phyloP scores from a whole-genome alignment of 805 yeast genomes.

The Suhomyces sp. region DNA sequence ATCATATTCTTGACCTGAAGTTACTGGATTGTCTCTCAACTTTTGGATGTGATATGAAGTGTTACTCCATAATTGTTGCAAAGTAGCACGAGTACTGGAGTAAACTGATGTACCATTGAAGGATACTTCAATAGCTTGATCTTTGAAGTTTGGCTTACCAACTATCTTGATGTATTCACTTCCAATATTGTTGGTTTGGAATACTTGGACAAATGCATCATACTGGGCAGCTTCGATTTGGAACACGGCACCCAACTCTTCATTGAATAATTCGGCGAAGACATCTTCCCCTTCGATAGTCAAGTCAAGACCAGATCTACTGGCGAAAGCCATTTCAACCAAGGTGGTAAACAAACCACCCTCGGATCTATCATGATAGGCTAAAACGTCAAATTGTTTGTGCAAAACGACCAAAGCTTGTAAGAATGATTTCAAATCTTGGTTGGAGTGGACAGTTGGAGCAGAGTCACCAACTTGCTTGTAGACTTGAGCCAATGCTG shows the following conservation, averaged over 20 bases:
- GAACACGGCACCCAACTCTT: constrained; percentile 96
- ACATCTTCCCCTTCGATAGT: constrained; percentile 44
- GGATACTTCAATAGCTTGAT: constrained; percentile 49
- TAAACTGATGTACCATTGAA: constrained; percentile 49
- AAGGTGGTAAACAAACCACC: constrained; percentile 90
- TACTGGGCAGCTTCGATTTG: constrained; percentile 63
- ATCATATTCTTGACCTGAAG: constrained; percentile 83
- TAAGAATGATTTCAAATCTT: constrained; percentile 66
- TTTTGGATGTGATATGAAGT: constrained; percentile 90
- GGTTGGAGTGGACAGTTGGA: constrained; percentile 77
- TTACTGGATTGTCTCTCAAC: constrained; percentile 88
- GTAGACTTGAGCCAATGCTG: constrained; percentile 93
- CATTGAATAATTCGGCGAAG: constrained; percentile 71
- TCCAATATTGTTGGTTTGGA: constrained; percentile 58
- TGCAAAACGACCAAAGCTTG: constrained; percentile 72
- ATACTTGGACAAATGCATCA: constrained; percentile 52
- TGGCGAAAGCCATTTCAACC: constrained; percentile 96
- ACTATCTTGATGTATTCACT: constrained; percentile 55
- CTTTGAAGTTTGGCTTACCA: constrained; percentile 63
- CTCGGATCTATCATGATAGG: constrained; percentile 95
- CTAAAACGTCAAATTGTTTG: constrained; percentile 59
- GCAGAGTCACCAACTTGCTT: constrained; percentile 78
- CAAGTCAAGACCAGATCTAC: constrained; percentile 78
- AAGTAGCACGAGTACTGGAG: constrained; percentile 57
- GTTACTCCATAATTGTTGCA: constrained; percentile 82